These are phyloP conservation scores for Calonectria hawksworthii DNA, from an alignment of 2,329 filamentous ascomycete species.

Conservation along the genomic window DNA sequence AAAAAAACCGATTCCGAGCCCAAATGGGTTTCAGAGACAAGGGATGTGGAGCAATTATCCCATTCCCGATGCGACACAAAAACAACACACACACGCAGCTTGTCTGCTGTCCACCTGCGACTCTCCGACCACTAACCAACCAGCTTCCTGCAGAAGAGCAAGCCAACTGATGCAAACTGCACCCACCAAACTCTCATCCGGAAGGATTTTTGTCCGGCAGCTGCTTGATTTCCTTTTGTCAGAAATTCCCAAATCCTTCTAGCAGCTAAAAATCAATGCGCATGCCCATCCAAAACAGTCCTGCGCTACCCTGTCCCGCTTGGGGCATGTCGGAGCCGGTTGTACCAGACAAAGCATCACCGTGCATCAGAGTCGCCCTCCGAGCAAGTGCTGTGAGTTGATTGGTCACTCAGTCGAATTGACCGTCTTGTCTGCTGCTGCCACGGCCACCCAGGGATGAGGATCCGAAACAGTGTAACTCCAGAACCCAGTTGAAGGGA, in stretches of 20 bases:
- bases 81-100: conserved; percentile 8
- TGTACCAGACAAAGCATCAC: conserved; percentile 40
- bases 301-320: conserved; percentile 9
- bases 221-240: conserved; percentile 22
- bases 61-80: neutral
- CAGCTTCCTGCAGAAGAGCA: neutral
- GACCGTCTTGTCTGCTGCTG: conserved; percentile 24
- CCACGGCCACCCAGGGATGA: conserved; percentile 26
- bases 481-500: conserved; percentile 17
- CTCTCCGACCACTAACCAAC: neutral
- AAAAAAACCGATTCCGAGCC: neutral
- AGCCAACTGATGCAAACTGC: conserved; percentile 9
- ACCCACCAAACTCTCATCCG: conserved; percentile 20
- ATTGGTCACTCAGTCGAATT: conserved; percentile 11
- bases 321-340: conserved; percentile 26
- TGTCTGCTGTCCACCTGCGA: neutral
- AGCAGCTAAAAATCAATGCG: conserved; percentile 13
- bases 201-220: conserved; percentile 18
- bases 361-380: conserved; percentile 39
- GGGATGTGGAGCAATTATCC: neutral
- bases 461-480: conserved; percentile 27
- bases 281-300: neutral
- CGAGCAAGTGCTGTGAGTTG: conserved; percentile 23
- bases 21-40: neutral
- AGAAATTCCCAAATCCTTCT: neutral